Evolutionary conservation across 305 asterid genomes (phyloP).

Genomic region (Caryopteris hybrid): DNA sequence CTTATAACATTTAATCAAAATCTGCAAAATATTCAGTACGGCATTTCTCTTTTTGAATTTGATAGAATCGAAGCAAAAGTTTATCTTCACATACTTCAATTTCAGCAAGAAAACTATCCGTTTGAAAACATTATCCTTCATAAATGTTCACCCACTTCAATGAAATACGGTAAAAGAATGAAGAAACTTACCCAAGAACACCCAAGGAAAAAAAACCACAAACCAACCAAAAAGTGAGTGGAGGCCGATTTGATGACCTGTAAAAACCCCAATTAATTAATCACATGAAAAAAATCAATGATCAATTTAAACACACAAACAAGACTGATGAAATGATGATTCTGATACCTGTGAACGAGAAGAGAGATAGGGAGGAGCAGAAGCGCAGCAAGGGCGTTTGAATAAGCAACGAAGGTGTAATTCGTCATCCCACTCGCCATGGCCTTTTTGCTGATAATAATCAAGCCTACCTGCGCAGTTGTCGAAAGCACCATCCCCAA

Average conservation of each 20-base stretch:
- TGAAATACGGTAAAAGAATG: slow-evolving; percentile 1
- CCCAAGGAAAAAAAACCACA: slow-evolving; percentile 71
- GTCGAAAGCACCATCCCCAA: slow-evolving; percentile 60
- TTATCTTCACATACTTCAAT: neutral
- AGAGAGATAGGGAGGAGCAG: slow-evolving; percentile 75
- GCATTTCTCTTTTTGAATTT: neutral
- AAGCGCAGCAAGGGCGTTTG: slow-evolving; percentile 78
- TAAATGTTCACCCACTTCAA: neutral
- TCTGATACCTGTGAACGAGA: slow-evolving; percentile 50
- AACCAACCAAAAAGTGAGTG: slow-evolving; percentile 46
- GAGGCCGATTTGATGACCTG: slow-evolving; percentile 71
- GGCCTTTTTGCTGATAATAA: slow-evolving; percentile 69
- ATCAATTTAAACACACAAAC: neutral
- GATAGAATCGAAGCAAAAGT: neutral
- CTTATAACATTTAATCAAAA: neutral
- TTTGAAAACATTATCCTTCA: neutral
- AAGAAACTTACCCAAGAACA: slow-evolving; percentile 62
- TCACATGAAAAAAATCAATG: neutral
- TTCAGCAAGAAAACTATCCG: neutral
- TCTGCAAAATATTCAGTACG: neutral
- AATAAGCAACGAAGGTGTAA: slow-evolving; percentile 68
- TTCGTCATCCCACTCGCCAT: slow-evolving; percentile 80
- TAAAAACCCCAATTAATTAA: slow-evolving; percentile 16
- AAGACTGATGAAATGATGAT: neutral
- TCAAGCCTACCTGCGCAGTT: slow-evolving; percentile 70